Conservation (phyloP, 2,329 filamentous ascomycete genomes). For the Penicillium verrucosum region DNA sequence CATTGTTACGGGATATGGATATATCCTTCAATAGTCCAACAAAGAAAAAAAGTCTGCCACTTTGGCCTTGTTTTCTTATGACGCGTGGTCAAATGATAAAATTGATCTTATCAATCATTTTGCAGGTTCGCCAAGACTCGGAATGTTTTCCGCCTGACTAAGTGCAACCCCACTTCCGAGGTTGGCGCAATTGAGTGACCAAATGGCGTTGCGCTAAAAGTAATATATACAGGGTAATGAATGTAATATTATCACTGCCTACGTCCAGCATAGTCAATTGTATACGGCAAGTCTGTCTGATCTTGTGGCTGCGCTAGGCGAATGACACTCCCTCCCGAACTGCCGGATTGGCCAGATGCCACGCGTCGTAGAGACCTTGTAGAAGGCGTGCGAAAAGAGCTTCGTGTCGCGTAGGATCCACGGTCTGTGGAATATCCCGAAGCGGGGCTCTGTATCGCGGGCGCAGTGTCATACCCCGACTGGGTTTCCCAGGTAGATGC, state of each 20-base stretch:
- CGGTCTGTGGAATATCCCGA: conserved; percentile 17
- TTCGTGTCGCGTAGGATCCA: conserved; percentile 13
- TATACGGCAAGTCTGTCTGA: conserved; percentile 35
- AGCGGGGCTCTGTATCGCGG: conserved; percentile 19
- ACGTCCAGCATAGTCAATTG: conserved; percentile 26
- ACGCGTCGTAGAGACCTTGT: conserved; percentile 34
- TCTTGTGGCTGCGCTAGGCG: conserved; percentile 31
- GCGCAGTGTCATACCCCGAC: conserved; percentile 29
- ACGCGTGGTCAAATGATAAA: conserved; percentile 3
- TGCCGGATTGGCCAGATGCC: conserved; percentile 33
- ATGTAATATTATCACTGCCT: conserved; percentile 6
- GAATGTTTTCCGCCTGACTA: conserved; percentile 24
- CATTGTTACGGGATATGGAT: conserved; percentile 22
- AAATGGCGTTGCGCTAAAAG: conserved; percentile 8
- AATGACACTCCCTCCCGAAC: conserved; percentile 41
- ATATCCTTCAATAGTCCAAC: background rate
- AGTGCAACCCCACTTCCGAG: conserved; percentile 13
- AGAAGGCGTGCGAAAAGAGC: conserved; percentile 33
- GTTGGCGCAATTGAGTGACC: conserved; percentile 13
- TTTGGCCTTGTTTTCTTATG: conserved; percentile 2
- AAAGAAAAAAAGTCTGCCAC: background rate
- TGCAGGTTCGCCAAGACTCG: conserved; percentile 23
- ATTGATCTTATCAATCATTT: conserved; percentile 36
- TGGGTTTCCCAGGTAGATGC: conserved; percentile 30
- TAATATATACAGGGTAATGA: conserved; percentile 15